Evolutionary conservation across 305 asterid species (phyloP).

Genomic region (Fraxinus xanthoxyloides): DNA sequence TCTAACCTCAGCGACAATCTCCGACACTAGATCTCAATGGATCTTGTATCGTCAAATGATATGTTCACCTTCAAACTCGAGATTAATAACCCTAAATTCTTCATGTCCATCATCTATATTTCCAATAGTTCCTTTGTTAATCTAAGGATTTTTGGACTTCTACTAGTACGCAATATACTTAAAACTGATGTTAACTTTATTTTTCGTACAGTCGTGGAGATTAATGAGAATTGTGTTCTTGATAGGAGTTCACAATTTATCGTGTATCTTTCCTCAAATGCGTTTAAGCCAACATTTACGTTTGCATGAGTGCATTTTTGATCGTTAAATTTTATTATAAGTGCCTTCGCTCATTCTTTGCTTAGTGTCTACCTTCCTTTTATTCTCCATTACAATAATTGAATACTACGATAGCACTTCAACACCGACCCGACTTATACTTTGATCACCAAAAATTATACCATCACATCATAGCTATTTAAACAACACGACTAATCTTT

Average conservation of each 20-base stretch:
- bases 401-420: neutral
- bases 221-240: neutral
- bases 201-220: neutral
- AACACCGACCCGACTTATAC: neutral
- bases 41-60: neutral
- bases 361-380: neutral
- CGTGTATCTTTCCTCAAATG: constrained; percentile 3
- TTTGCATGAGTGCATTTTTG: neutral
- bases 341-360: neutral
- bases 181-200: constrained; percentile 7
- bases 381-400: neutral
- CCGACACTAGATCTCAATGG: neutral
- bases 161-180: neutral
- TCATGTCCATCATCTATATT: neutral
- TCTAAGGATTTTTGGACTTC: neutral
- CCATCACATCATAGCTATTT: neutral
- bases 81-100: neutral
- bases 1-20: neutral
- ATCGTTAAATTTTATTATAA: neutral
- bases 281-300: neutral
- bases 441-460: neutral
- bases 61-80: neutral
- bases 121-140: constrained; percentile 1
- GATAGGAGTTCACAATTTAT: neutral
- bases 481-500: neutral